Evolutionary conservation across 2,329 filamentous ascomycete species (phyloP).

Genomic region (Didymella sp.): DNA sequence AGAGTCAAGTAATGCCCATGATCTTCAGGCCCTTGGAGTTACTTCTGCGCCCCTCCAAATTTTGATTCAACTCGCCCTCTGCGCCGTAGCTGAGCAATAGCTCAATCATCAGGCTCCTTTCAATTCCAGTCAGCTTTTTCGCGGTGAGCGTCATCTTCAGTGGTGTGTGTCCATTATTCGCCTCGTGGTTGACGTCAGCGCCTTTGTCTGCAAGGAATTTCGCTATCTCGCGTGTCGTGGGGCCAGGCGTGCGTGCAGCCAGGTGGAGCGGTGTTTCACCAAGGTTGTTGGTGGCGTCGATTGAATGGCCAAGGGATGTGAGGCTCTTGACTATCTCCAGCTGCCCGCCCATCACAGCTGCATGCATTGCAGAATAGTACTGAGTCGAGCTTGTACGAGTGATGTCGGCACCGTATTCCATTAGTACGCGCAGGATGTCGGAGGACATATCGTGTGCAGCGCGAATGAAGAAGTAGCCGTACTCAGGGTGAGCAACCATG

Average conservation of each 20-base stretch:
- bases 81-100: slow-evolving; percentile 40
- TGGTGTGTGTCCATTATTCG: slow-evolving; percentile 32
- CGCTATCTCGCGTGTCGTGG: slow-evolving; percentile 29
- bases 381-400: slow-evolving; percentile 24
- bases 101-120: slow-evolving; percentile 41
- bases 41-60: slow-evolving; percentile 24
- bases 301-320: slow-evolving; percentile 33
- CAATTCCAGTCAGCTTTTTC: slow-evolving; percentile 31
- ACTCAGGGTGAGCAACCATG: slow-evolving; percentile 39
- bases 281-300: slow-evolving; percentile 34
- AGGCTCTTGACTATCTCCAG: slow-evolving; percentile 40
- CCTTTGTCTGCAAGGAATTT: slow-evolving; percentile 40
- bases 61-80: slow-evolving; percentile 29
- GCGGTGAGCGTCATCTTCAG: slow-evolving; percentile 33
- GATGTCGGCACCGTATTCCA: slow-evolving; percentile 44
- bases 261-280: slow-evolving; percentile 44
- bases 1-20: slow-evolving; percentile 25
- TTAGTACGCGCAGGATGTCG: slow-evolving; percentile 31
- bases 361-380: slow-evolving; percentile 40
- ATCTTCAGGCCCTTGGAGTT: slow-evolving; percentile 33
- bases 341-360: slow-evolving; percentile 36
- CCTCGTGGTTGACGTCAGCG: slow-evolving; percentile 41
- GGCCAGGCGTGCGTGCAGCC: slow-evolving; percentile 38
- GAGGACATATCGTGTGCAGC: slow-evolving; percentile 39
- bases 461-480: slow-evolving; percentile 40